Evolutionary conservation across 306 rosid genomes (phyloP), one percentile per base, ranked within the genome.

Genomic region (Castanopsis chinensis): DNA sequence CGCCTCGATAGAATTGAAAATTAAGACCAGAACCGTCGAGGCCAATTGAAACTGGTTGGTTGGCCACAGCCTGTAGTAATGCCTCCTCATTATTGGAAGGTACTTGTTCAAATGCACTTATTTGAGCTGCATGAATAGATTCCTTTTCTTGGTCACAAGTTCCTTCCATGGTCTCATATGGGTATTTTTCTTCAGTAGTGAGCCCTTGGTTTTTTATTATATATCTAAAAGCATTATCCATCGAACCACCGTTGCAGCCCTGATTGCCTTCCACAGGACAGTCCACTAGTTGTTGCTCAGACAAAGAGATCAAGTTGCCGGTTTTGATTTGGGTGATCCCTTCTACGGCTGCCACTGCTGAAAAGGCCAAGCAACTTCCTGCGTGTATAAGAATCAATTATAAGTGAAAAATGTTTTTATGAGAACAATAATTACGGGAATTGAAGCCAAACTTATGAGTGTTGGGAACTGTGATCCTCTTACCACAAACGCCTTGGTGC

Each of bases 201-300:
- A 86, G 37, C 5, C 89, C 89, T 1, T 71, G 32, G 30, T 51
- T 35, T 14, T 72, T 27, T 21, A 6, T 1, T 19, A 84, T 68
- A 64, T 35, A 35, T 35, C 41, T 5, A 6, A 35, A 35, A 6
- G 41, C 41, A 35, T 35, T 35, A 35, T 35, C 73, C 13, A 52
- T 2, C 9, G 0, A 0, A 4, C 58, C 21, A 25, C 74, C 83
- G 0, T 3, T 0, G 64, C 88, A 76, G 0, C 87, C 85, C 1
- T n/a, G 0, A 43, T 49, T 76, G 0, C 43, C 32, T 0, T 21
- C 41, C 41, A 35, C n/a, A 41, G 9, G 35, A 53, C 88, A 87
- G 23, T 87, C 87, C 20, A 82, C 23, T 3, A 87, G 67, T 25
- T 87, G 81, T 56, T 84, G 85, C 65, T 80, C 89, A 1, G 89